Percentiles rank a stretch among this genome's conserved stretches.
phyloP scores from a whole-genome alignment of 2,329 filamentous ascomycete species.

The Arthrobotrys musiformis region DNA sequence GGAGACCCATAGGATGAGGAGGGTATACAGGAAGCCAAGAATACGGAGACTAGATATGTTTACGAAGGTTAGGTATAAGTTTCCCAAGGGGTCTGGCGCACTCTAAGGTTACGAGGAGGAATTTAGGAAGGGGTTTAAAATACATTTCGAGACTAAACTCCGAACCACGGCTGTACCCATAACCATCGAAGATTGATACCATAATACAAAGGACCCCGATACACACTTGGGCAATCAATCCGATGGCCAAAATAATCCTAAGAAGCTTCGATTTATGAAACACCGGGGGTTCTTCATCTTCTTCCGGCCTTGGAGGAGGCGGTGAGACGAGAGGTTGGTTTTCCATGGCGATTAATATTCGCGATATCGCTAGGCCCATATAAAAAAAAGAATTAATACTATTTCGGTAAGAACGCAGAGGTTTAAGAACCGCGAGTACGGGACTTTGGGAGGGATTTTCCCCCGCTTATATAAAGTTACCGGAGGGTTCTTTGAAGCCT shows the following conservation, averaged over 20 bases:
- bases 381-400: not conserved
- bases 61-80: not conserved
- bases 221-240: slow-evolving; percentile 7
- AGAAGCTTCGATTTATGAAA: slow-evolving; percentile 23
- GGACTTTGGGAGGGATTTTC: too few species aligned
- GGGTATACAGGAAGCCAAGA: not conserved
- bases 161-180: not conserved
- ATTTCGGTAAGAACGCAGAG: not conserved
- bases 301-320: not conserved
- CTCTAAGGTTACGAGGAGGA: not conserved
- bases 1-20: slow-evolving; percentile 16
- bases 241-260: slow-evolving; percentile 2
- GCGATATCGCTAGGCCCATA: slow-evolving; percentile 33
- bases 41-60: not conserved
- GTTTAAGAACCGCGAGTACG: not conserved
- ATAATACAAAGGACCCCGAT: not conserved
- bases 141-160: slow-evolving; percentile 34
- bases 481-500: too few species aligned
- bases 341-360: slow-evolving; percentile 44
- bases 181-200: not conserved
- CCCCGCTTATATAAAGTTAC: too few species aligned
- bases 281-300: not conserved
- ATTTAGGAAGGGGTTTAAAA: not conserved
- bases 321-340: not conserved
- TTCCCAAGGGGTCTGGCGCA: not conserved